Evolutionary conservation across 2,329 filamentous ascomycete species (phyloP).

Genomic region (Botrytis pseudocinerea): DNA sequence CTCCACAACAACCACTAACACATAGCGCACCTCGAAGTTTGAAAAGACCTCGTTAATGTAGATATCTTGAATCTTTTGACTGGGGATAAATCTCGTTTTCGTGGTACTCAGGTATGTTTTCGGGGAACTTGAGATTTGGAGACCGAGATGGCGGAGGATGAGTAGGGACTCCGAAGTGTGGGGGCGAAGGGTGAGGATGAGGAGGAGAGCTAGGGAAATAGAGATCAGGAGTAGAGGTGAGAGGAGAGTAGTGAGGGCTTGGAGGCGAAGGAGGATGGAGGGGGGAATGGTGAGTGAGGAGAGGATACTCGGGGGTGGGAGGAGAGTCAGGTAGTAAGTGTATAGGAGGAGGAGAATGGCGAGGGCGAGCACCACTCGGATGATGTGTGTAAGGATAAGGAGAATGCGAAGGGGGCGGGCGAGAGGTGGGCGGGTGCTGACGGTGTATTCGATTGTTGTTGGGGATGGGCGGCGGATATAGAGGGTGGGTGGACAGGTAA

Average conservation of each 20-base stretch:
- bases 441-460: constrained; percentile 89
- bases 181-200: constrained; percentile 48
- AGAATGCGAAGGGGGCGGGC: constrained; percentile 52
- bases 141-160: constrained; percentile 82
- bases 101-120: constrained; percentile 64
- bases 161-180: constrained; percentile 78
- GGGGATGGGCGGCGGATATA: constrained; percentile 70
- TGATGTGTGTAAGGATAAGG: constrained; percentile 46
- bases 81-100: constrained; percentile 80
- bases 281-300: constrained; percentile 36
- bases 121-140: constrained; percentile 79
- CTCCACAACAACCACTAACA: constrained; percentile 85
- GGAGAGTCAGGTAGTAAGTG: constrained; percentile 46
- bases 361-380: constrained; percentile 46
- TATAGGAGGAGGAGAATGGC: constrained; percentile 52
- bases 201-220: constrained; percentile 44
- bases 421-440: constrained; percentile 71
- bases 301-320: constrained; percentile 28
- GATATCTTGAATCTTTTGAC: constrained; percentile 87
- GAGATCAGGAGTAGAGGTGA: constrained; percentile 48
- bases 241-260: constrained; percentile 41
- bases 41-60: constrained; percentile 93
- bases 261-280: constrained; percentile 38
- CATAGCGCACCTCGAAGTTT: constrained; percentile 88
- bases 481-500: constrained; percentile 61